A percentile compares a stretch with the other conserved stretches of the same genome.
Conservation (phyloP, 257 asterid species). For the Cruciata laevipes region DNA sequence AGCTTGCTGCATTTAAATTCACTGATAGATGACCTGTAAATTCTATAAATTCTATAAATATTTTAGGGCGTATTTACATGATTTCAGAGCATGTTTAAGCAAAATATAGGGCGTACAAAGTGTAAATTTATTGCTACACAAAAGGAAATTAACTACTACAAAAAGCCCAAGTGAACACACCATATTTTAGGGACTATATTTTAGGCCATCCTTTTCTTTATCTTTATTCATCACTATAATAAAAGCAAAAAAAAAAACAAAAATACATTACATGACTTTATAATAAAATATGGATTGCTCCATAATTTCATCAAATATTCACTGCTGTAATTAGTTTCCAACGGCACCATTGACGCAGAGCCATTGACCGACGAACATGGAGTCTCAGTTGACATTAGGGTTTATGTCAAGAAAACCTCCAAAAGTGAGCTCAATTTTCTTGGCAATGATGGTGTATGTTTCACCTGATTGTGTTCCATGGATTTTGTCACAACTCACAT, state of each 20-base stretch:
- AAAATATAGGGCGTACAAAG: too few species aligned
- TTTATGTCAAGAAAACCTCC: slow-evolving; percentile 14
- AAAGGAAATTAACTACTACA: not conserved
- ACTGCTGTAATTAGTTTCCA: not conserved
- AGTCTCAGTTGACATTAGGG: slow-evolving; percentile 24
- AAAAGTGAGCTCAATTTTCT: slow-evolving; percentile 1
- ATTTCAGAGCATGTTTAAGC: too few species aligned
- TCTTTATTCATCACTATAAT: not conserved
- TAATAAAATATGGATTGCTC: not conserved
- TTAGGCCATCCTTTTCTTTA: not conserved
- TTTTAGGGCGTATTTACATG: too few species aligned
- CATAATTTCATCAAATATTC: not conserved
- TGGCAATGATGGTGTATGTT: slow-evolving; percentile 15
- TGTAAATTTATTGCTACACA: not conserved
- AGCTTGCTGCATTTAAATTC: too few species aligned
- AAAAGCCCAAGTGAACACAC: not conserved
- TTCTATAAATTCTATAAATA: too few species aligned
- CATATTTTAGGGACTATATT: not conserved
- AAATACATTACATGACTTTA: too few species aligned
- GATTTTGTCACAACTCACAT: slow-evolving; percentile 4
- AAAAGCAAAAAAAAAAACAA: too few species aligned
- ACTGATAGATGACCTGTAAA: too few species aligned
- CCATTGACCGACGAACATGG: slow-evolving; percentile 25
- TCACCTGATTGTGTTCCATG: slow-evolving; percentile 17
- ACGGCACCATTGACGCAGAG: slow-evolving; percentile 15